Base-by-base conservation (phyloP, 306 rosid genomes). In the Quercus gilva region DNA sequence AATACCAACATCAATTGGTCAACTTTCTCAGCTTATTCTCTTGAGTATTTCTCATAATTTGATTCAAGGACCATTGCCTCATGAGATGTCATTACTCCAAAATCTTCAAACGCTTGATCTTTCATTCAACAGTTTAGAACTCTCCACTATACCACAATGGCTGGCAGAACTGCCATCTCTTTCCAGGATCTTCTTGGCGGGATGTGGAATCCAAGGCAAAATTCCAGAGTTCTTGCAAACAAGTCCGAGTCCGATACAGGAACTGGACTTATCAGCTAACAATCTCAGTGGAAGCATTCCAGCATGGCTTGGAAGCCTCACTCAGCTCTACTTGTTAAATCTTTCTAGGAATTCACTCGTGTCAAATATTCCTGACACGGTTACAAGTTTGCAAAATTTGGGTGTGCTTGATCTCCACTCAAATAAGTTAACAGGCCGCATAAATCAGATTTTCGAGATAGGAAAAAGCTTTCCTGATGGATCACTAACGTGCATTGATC, bases 391-490 rank as follows among this genome's bases (percentile, higher is more conserved):
- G 82, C 59, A 58, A 17, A 70, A 78, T 68, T 81, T 91, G 28
- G 83, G 82, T 49, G 82, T 87, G 68, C 89, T 91, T 79, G 91
- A 93, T 85, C 94, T 91, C 79, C 92, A 89, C 84, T 88, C 92
- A 65, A 92, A 92, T 57, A 92, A 80, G 81, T 72, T 92, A 73
- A 78, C 80, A 26, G 93, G 97, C 20, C 82, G 88, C 8, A 79
- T 89, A 65, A 74, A 78, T 29, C 57, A 21, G 56, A 80, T 85
- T 67, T 86, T 90, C 70, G 73, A 72, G 55, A 81, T 77, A 17
- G 80, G 69, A 37, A 82, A 76, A 45, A 31, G 60, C 51, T 58
- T 71, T 56, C 74, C 84, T 51, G 87, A 81, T 67, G 90, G 82
- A 21, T 83, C 88, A 45, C 80, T 86, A 25, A 74, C 87, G 29